Base-by-base conservation (phyloP, 164 flowering plant species). In the Echeveria elegans region DNA sequence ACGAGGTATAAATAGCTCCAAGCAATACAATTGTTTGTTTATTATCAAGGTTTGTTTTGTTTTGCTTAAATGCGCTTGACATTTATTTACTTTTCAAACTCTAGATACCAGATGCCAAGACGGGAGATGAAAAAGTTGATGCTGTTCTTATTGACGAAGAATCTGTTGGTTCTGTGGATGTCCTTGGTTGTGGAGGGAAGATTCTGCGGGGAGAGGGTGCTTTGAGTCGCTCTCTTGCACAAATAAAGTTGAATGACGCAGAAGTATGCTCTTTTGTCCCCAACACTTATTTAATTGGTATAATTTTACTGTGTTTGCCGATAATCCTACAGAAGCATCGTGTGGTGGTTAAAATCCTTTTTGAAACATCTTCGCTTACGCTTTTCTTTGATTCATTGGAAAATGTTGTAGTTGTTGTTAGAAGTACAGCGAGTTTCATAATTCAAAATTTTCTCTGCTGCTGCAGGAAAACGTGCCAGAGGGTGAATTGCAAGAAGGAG, bases 111-210 rank as follows among this genome's bases (percentile, higher is more conserved):
- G 98, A 94, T 79, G 74, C 73, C 30, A 85, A 85, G 81, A 77
- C 80, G 31, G 97, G 95, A 73, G 77, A 73, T 38, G 88, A 88
- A 38, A 81, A 80, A 73, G 81, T 94, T 75, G 96, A 90, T 83
- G 96, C 96, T 4, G 97, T 94, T 64, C 87, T 91, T 32, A 81
- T 94, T 63, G 97, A 94, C 75, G 93, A 89, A 71, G 95, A 88
- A 66, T 81, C 97, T 60, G 82, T 91, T 47, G 96, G 96, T 9
- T 75, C 86, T 48, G 71, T 73, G 24, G 66, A 78, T 62, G 38
- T 79, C 28, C 73, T 73, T 48, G 96, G 95, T 59, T 70, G 81
- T 72, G 98, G 98, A 63, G 95, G 90, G 19, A 90, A 89, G 74
- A 80, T 94, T 73, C 90, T 90, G 31, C 83, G 82, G 24, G 98